A percentile compares a stretch with the other conserved stretches of the same genome.
Evolutionary conservation across 345 rosid genomes (phyloP).

Genomic region (Eucalyptus melliodora): DNA sequence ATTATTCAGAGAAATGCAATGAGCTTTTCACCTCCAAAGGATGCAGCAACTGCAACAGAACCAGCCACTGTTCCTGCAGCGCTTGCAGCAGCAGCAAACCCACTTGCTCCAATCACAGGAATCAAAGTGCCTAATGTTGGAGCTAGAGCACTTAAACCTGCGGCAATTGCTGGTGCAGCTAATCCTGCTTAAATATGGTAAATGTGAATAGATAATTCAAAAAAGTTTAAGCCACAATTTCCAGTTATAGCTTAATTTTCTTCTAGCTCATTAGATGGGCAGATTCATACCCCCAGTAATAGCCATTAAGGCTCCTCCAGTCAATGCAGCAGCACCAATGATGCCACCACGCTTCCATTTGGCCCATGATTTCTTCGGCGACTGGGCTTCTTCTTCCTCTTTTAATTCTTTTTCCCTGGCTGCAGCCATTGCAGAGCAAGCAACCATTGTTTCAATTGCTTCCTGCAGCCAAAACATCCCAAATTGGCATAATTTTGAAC

Average conservation of each 20-base stretch:
- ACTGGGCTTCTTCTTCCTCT: conserved; percentile 22
- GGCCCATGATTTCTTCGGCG: conserved; percentile 45
- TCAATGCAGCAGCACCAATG: conserved; percentile 90
- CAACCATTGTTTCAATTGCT: conserved; percentile 73
- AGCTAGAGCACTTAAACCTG: conserved; percentile 89
- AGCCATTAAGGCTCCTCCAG: conserved; percentile 94
- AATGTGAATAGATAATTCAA: background rate
- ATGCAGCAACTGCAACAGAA: conserved; percentile 98
- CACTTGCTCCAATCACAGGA: conserved; percentile 94
- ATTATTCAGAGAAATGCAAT: background rate
- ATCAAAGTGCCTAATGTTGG: conserved; percentile 85
- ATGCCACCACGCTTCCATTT: conserved; percentile 96
- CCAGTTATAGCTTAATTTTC: background rate
- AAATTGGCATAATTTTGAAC: background rate
- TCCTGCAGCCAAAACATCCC: conserved; percentile 25
- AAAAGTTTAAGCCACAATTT: background rate
- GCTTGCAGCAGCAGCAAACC: conserved; percentile 96
- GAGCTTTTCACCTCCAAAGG: conserved; percentile 82
- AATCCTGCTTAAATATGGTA: conserved; percentile 41
- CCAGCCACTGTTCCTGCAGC: conserved; percentile 97
- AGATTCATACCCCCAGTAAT: conserved; percentile 71
- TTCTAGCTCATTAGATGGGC: background rate
- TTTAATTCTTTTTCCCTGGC: conserved; percentile 47
- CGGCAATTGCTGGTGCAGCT: conserved; percentile 99
- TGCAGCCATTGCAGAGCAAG: conserved; percentile 90